phyloP scores from a whole-genome alignment of 306 rosid species.

The Pyrus bretschneideri region DNA sequence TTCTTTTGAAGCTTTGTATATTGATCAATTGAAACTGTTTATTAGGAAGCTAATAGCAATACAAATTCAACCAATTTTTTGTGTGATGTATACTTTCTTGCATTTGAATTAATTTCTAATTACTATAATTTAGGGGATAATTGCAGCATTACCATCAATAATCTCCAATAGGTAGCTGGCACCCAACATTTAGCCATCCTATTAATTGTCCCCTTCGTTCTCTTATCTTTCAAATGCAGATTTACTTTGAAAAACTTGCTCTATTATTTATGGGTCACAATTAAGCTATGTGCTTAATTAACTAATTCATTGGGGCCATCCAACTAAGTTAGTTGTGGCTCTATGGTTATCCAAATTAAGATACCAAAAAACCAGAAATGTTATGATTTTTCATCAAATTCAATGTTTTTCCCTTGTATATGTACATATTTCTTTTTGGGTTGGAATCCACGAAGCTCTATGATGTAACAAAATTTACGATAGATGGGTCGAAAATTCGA shows the following conservation, averaged over 20 bases:
- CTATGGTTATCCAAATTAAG: neutral
- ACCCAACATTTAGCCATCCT: neutral
- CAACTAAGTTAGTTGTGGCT: slow-evolving; percentile 12
- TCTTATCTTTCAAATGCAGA: neutral
- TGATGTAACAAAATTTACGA: too few relatives aligned
- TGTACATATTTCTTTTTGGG: too few relatives aligned
- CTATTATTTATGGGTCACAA: neutral
- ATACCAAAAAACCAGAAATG: neutral
- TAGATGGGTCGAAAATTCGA: too few relatives aligned
- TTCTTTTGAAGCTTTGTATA: neutral
- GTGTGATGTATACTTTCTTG: neutral
- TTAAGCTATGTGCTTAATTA: slow-evolving; percentile 1
- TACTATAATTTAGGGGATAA: neutral
- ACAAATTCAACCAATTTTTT: neutral
- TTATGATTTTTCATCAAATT: neutral
- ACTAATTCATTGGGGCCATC: slow-evolving; percentile 29
- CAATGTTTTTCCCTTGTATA: too few relatives aligned
- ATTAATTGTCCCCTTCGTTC: neutral
- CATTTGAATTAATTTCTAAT: neutral
- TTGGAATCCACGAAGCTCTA: too few relatives aligned
- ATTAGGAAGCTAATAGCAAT: neutral
- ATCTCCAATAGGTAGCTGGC: neutral
- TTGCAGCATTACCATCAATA: neutral
- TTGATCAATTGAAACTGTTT: neutral
- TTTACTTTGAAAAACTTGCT: neutral